phyloP scores from a whole-genome alignment of 441 rosid species.

The Codiaeum variegatum region DNA sequence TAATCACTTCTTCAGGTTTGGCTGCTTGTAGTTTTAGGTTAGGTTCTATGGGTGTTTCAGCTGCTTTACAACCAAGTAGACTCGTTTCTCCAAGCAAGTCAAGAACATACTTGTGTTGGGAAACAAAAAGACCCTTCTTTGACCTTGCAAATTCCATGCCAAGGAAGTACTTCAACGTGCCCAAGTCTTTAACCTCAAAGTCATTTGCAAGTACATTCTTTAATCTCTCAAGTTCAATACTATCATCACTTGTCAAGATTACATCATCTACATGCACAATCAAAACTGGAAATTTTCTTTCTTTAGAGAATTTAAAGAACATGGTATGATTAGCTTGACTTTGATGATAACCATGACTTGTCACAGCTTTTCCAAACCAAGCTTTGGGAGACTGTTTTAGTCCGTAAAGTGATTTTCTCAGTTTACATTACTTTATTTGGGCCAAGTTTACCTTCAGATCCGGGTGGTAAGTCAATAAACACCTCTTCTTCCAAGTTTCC shows the following conservation, averaged over 20 bases:
- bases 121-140: neutral
- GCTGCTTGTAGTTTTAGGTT: neutral
- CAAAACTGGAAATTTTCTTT: neutral
- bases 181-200: neutral
- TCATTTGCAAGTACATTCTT: neutral
- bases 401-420: neutral
- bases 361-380: slow-evolving; percentile 13
- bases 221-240: neutral
- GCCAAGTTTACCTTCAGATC: neutral
- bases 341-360: neutral
- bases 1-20: neutral
- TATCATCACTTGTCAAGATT: neutral
- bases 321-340: neutral
- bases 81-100: neutral
- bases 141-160: neutral
- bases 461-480: neutral
- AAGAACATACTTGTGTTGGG: neutral
- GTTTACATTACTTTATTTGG: neutral
- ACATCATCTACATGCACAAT: neutral
- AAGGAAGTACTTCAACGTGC: neutral
- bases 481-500: neutral
- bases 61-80: neutral
- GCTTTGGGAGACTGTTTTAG: slow-evolving; percentile 3
- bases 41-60: neutral
- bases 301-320: neutral